A percentile compares a stretch with the other conserved stretches of the same genome.
Evolutionary conservation across 495 filamentous ascomycete genomes (phyloP).

Genomic region (Aspergillus conjunctus): DNA sequence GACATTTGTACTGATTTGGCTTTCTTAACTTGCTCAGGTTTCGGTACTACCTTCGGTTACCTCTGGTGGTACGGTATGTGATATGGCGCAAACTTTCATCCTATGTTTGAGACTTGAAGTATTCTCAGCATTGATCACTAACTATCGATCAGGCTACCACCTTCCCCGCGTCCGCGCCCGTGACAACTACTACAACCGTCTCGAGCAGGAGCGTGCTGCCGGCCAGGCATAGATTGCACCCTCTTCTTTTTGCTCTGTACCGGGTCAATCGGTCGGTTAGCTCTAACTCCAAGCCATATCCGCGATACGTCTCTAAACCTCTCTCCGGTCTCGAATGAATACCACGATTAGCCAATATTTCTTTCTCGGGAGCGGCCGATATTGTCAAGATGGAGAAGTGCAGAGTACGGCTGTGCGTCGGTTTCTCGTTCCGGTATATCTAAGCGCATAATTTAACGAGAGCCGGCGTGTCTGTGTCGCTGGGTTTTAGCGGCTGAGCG

Average conservation of each 20-base stretch:
- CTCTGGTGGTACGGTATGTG: conserved; percentile 81
- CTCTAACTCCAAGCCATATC: neutral
- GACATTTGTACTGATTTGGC: conserved; percentile 6
- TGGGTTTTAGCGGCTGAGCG: neutral
- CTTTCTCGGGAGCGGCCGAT: no score
- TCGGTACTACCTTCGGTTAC: conserved; percentile 72
- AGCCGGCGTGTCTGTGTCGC: no score
- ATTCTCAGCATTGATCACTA: neutral
- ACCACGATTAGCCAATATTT: no score
- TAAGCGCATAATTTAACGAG: no score
- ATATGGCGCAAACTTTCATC: conserved; percentile 12
- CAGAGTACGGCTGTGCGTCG: no score
- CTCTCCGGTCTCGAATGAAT: no score
- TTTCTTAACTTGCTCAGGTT: conserved; percentile 44
- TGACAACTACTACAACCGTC: conserved; percentile 73
- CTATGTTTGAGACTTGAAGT: conserved; percentile 4
- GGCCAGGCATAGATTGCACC: conserved; percentile 36
- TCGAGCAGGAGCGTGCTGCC: conserved; percentile 68
- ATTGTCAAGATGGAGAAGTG: no score
- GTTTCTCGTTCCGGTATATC: no score
- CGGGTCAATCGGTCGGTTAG: conserved; percentile 6
- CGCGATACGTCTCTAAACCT: neutral
- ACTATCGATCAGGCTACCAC: conserved; percentile 65
- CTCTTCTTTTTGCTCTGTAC: conserved; percentile 17
- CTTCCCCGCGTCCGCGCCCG: conserved; percentile 74